A percentile compares a stretch with the other conserved stretches of the same genome.
These are phyloP conservation scores for Aureobasidium melanogenum DNA, from an alignment of 2,329 filamentous ascomycete species.

Conservation along the genomic window DNA sequence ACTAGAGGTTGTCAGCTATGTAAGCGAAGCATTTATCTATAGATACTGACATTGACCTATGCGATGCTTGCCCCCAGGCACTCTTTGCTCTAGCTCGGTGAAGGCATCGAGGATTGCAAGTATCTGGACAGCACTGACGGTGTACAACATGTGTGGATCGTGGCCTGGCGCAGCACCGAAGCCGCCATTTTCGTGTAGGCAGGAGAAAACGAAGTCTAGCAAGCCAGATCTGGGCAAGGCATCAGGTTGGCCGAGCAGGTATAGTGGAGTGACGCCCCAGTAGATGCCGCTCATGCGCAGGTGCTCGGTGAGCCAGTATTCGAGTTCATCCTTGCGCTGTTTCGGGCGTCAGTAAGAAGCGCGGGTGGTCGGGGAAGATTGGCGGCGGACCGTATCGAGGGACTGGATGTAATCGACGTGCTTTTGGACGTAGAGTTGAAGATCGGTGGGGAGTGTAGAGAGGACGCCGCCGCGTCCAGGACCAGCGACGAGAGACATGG, in stretches of 20 bases:
- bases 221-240: slow-evolving; percentile 72
- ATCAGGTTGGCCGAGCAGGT: slow-evolving; percentile 72
- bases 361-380: slow-evolving; percentile 1
- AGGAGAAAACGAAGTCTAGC: slow-evolving; percentile 91
- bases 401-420: slow-evolving; percentile 92
- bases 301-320: slow-evolving; percentile 97
- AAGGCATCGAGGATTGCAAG: slow-evolving; percentile 79
- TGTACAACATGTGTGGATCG: slow-evolving; percentile 93
- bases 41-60: slow-evolving; percentile 65
- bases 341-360: slow-evolving; percentile 12
- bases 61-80: slow-evolving; percentile 57
- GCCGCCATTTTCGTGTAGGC: slow-evolving; percentile 77
- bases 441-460: slow-evolving; percentile 35
- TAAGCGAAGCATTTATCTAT: not conserved
- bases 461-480: slow-evolving; percentile 43
- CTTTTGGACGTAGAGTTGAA: slow-evolving; percentile 48
- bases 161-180: slow-evolving; percentile 92
- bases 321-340: slow-evolving; percentile 81
- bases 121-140: slow-evolving; percentile 89
- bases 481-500: slow-evolving; percentile 53
- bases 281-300: slow-evolving; percentile 91
- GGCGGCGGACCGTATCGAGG: slow-evolving; percentile 64
- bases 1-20: slow-evolving; percentile 36
- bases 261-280: slow-evolving; percentile 85
- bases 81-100: slow-evolving; percentile 65